phyloP scores from a whole-genome alignment of 495 filamentous ascomycete genomes.

The Chaetomium fimeti region DNA sequence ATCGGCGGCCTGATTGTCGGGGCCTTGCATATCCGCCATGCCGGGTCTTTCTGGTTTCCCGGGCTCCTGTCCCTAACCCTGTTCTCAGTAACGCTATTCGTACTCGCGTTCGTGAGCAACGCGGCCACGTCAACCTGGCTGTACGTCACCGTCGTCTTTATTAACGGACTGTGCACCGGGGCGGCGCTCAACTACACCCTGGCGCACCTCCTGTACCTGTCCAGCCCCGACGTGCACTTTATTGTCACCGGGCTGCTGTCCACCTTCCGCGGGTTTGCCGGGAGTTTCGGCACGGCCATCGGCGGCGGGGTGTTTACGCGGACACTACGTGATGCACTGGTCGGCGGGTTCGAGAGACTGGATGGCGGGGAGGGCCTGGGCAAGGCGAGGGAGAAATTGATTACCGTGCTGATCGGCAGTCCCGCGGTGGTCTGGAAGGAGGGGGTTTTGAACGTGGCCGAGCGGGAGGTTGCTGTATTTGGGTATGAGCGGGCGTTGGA shows the following conservation, averaged over 20 bases:
- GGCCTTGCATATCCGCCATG: conserved; percentile 64
- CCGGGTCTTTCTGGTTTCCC: conserved; percentile 63
- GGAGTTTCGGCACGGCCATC: conserved; percentile 71
- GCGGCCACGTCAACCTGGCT: conserved; percentile 42
- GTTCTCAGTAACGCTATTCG: conserved; percentile 53
- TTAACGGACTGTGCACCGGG: conserved; percentile 68
- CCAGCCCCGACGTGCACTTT: conserved; percentile 59
- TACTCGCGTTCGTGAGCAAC: conserved; percentile 52
- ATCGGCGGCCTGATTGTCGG: conserved; percentile 67
- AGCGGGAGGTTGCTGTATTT: conserved; percentile 59
- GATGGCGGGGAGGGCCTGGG: conserved; percentile 37
- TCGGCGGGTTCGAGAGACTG: conserved; percentile 52
- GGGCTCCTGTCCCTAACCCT: conserved; percentile 53
- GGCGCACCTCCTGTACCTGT: conserved; percentile 71
- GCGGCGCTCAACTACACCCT: conserved; percentile 73
- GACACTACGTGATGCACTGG: conserved; percentile 54
- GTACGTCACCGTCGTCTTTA: conserved; percentile 58
- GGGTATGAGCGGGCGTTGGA: conserved; percentile 62
- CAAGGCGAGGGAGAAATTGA: conserved; percentile 52
- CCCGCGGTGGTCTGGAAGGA: conserved; percentile 58
- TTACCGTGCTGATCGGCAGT: conserved; percentile 64
- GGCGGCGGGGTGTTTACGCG: conserved; percentile 73
- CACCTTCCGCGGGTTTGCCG: conserved; percentile 73
- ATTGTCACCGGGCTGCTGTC: conserved; percentile 67
- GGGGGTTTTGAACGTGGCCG: conserved; percentile 46